Evolutionary conservation across 2,329 filamentous ascomycete species (phyloP), one percentile per base, ranked within the genome.

Genomic region (Calonectria pauciramosa): DNA sequence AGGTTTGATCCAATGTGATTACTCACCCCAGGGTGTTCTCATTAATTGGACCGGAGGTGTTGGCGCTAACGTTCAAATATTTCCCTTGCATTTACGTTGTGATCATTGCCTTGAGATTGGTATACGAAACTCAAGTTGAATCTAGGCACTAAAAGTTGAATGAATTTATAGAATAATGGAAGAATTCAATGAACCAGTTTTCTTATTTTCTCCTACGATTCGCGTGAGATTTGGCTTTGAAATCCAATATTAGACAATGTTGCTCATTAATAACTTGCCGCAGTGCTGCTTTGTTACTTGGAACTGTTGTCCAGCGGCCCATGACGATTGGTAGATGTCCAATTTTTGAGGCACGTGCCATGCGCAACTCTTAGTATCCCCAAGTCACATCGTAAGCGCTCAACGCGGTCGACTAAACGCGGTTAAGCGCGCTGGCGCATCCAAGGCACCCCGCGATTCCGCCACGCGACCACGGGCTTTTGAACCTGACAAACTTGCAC

Each of bases 11-110:
- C 34, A 69, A 72, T 23, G 52, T 36, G 49, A 73, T 44, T 23
- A 34, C 66, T 18, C 49, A 65, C 69, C 66, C 20, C 70, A 70
- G 72, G 66, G 69, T 64, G 88, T 88, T 18, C 90, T 84, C 79
- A 13, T 70, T 20, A 49, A 41, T 28, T 16, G 16, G 30, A 49
- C 26, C 32, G 28, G 49, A 64, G 76, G 38, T 60, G 59, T 49
- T 26, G 60, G 74, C 74, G 75, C 77, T 79, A 78, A 79, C 74
- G 23, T 64, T 66, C 44, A 79, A 73, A 70, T 59, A 41, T 70
- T 56, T 36, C 64, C 41, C 23, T 36, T 32, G 16, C 41, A 47
- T 54, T 54, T 44, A 47, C n/a, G 66, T 34, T 44, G 23, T 63
- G 30, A 56, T 34, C n/a, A 65, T 65, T 30, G 32, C 34, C 30